A percentile compares a stretch with the other conserved stretches of the same genome.
Evolutionary conservation across 1,139 yeast genomes (phyloP).

Genomic region (Diutina rugosa): DNA sequence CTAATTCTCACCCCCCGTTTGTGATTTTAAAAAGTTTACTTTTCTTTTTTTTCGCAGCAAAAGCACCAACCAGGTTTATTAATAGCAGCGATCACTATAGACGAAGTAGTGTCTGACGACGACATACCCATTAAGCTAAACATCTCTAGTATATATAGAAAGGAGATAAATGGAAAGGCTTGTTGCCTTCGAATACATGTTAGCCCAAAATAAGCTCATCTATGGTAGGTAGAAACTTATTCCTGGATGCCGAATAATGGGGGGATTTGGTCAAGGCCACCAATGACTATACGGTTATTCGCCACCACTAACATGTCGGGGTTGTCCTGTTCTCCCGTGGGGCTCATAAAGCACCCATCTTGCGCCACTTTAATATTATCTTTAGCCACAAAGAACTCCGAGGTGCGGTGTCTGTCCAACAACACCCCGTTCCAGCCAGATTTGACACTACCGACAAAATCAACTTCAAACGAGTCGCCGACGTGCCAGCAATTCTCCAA

Average conservation of each 20-base stretch:
- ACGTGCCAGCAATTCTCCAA: constrained; percentile 41
- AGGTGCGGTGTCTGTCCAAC: constrained; percentile 26
- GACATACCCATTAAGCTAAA: no score
- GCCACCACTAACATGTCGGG: constrained; percentile 1
- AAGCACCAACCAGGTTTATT: no score
- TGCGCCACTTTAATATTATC: background rate
- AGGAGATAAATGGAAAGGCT: no score
- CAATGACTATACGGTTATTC: background rate
- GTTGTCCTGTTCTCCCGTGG: background rate
- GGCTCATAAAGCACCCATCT: background rate
- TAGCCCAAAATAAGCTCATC: no score
- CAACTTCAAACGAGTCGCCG: constrained; percentile 48
- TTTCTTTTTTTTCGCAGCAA: no score
- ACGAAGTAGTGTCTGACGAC: no score
- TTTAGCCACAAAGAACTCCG: constrained; percentile 11
- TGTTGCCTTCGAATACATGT: no score
- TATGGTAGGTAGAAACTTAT: background rate
- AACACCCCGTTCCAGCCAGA: constrained; percentile 55
- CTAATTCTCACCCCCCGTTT: no score
- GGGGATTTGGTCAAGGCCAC: background rate
- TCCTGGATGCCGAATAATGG: constrained; percentile 19
- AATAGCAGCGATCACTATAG: no score
- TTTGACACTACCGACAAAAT: constrained; percentile 34
- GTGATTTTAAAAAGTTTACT: no score
- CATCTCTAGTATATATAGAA: no score